phyloP scores from a whole-genome alignment of 192 early-diverging fungal species.

The Oehlia diaphana region DNA sequence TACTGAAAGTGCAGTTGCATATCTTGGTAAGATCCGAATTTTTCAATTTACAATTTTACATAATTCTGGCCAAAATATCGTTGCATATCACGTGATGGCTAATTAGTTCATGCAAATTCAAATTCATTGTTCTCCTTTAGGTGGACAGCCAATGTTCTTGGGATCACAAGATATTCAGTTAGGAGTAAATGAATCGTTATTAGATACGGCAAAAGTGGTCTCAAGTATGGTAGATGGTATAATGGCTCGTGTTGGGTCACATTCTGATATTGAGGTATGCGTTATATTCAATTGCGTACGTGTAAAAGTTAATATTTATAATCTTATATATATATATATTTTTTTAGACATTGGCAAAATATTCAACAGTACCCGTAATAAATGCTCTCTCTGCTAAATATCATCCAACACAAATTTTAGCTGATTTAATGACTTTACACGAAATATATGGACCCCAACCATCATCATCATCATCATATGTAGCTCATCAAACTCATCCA shows the following conservation, averaged over 20 bases:
- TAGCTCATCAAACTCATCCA: constrained; percentile 51
- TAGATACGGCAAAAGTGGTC: constrained; percentile 90
- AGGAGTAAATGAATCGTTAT: constrained; percentile 90
- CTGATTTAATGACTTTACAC: constrained; percentile 94
- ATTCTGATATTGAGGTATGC: constrained; percentile 81
- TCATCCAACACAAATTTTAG: constrained; percentile 97
- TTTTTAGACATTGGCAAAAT: constrained; percentile 71
- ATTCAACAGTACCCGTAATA: constrained; percentile 91
- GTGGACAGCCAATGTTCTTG: constrained; percentile 96
- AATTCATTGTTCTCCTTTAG: constrained; percentile 39
- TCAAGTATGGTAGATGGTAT: constrained; percentile 95
- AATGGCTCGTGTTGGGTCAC: constrained; percentile 89
- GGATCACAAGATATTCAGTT: constrained; percentile 95
- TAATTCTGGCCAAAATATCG: neutral
- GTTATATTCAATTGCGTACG: neutral
- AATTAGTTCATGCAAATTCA: no score
- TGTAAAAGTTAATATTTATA: neutral
- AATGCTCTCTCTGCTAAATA: constrained; percentile 94
- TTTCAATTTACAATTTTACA: neutral
- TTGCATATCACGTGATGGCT: neutral
- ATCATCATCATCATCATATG: constrained; percentile 30
- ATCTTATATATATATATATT: neutral
- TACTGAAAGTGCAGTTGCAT: constrained; percentile 87
- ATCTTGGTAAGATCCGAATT: constrained; percentile 53
- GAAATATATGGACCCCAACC: constrained; percentile 61